Evolutionary conservation across 805 yeast species (phyloP).

Genomic region (Saccharomycopsis sp.): DNA sequence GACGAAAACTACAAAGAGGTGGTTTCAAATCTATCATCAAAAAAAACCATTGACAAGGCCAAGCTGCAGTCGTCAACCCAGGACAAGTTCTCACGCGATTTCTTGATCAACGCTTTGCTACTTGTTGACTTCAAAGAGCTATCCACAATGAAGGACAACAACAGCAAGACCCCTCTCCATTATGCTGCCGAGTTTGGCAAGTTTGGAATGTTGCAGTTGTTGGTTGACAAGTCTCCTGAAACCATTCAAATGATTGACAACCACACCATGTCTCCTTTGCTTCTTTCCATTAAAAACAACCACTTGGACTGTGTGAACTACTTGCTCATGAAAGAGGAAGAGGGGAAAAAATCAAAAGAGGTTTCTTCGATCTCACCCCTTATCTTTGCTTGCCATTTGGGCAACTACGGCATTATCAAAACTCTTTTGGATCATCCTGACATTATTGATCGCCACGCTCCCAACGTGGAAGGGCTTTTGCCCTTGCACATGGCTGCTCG

Average conservation of each 20-base stretch:
- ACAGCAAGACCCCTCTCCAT: conserved; percentile 79
- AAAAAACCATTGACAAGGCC: not conserved
- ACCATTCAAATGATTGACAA: conserved; percentile 43
- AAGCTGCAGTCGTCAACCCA: not conserved
- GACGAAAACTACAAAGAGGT: not conserved
- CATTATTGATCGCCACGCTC: conserved; percentile 25
- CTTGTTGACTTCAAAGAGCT: conserved; percentile 22
- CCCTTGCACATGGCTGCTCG: conserved; percentile 87
- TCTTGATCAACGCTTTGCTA: conserved; percentile 12
- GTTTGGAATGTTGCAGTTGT: conserved; percentile 31
- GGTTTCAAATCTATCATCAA: not conserved
- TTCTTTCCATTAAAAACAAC: conserved; percentile 66
- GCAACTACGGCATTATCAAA: conserved; percentile 62
- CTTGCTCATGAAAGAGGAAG: conserved; percentile 34
- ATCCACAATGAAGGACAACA: conserved; percentile 44
- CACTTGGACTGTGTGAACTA: conserved; percentile 46
- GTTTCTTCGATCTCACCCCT: conserved; percentile 48
- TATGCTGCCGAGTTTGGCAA: conserved; percentile 65
- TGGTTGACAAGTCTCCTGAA: conserved; percentile 29
- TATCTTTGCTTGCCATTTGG: conserved; percentile 82
- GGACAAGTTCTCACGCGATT: conserved; percentile 12
- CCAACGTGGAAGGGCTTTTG: conserved; percentile 80
- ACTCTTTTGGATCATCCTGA: conserved; percentile 40
- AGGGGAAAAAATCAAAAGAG: conserved; percentile 13
- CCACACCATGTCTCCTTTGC: conserved; percentile 72